A percentile compares a stretch with the other conserved stretches of the same genome.
Evolutionary conservation across 2,329 filamentous ascomycete species (phyloP).

Genomic region (Fusarium sp.): DNA sequence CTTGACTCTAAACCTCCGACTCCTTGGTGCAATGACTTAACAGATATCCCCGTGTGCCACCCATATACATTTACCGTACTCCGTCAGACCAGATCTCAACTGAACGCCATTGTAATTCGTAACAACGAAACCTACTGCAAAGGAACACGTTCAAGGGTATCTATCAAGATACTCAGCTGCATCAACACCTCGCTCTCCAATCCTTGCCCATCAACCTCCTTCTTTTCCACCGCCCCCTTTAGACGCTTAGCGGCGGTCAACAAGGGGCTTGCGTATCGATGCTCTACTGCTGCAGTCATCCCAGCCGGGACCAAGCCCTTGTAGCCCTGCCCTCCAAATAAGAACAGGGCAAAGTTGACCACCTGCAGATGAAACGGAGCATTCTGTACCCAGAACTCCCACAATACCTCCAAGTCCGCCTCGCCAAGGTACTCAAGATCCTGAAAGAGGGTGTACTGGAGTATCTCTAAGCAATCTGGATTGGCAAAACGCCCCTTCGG

Average conservation of each 20-base stretch:
- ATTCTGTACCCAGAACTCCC: constrained; percentile 63
- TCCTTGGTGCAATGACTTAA: background rate
- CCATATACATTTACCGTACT: constrained; percentile 12
- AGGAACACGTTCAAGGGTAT: constrained; percentile 54
- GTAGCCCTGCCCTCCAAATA: constrained; percentile 58
- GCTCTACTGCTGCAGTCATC: constrained; percentile 65
- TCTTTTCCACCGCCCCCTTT: constrained; percentile 46
- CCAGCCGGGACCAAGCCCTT: constrained; percentile 61
- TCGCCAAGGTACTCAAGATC: constrained; percentile 59
- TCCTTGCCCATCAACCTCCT: constrained; percentile 46
- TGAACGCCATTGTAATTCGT: constrained; percentile 12
- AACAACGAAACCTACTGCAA: constrained; percentile 46
- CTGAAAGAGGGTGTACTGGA: constrained; percentile 71
- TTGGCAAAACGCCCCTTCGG: constrained; percentile 57
- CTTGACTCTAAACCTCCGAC: constrained; percentile 1
- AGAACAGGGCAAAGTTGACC: constrained; percentile 68
- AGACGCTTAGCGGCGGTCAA: constrained; percentile 54
- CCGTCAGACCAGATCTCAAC: constrained; percentile 11
- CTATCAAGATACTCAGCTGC: constrained; percentile 54
- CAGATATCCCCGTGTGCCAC: background rate
- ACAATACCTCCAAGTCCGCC: constrained; percentile 53
- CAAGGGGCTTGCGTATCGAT: constrained; percentile 66
- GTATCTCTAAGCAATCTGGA: constrained; percentile 64
- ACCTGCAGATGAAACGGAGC: constrained; percentile 66
- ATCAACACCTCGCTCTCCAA: constrained; percentile 46